Evolutionary conservation across 306 rosid species (phyloP).

Genomic region (Betula pendula): DNA sequence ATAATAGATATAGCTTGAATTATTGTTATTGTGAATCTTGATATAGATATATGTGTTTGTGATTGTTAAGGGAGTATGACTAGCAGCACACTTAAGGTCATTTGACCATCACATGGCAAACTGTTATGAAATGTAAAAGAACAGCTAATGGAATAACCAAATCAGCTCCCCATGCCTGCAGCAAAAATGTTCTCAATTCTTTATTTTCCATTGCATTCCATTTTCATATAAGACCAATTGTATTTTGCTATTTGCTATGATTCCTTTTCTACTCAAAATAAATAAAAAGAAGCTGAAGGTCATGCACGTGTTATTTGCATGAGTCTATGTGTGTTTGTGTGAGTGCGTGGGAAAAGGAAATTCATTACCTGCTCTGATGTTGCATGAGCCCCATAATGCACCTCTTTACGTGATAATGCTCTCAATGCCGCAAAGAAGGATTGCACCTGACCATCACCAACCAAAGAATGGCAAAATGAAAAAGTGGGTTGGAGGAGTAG

Average conservation of each 20-base stretch:
- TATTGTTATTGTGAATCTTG: no score
- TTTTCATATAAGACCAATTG: not conserved
- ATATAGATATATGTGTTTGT: no score
- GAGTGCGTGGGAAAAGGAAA: not conserved
- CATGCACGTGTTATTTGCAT: not conserved
- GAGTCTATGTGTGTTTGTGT: not conserved
- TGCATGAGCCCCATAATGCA: conserved; percentile 98
- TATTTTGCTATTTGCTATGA: not conserved
- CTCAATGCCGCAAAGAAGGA: conserved; percentile 82
- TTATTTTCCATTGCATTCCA: not conserved
- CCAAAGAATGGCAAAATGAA: conserved; percentile 13
- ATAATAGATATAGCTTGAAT: no score
- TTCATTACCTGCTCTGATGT: conserved; percentile 86
- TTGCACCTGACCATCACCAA: conserved; percentile 65
- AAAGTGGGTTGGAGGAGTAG: conserved; percentile 2
- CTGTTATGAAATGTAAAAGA: not conserved
- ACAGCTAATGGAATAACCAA: not conserved
- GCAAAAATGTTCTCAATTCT: not conserved
- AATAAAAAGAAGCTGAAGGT: not conserved
- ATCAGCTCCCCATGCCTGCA: not conserved
- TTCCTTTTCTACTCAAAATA: not conserved
- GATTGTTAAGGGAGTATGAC: not conserved
- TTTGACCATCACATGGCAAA: not conserved
- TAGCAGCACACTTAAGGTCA: not conserved
- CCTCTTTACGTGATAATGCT: conserved; percentile 93